Base-by-base conservation (phyloP, 2,329 filamentous ascomycete species). In the Colletotrichum endophyticum region DNA sequence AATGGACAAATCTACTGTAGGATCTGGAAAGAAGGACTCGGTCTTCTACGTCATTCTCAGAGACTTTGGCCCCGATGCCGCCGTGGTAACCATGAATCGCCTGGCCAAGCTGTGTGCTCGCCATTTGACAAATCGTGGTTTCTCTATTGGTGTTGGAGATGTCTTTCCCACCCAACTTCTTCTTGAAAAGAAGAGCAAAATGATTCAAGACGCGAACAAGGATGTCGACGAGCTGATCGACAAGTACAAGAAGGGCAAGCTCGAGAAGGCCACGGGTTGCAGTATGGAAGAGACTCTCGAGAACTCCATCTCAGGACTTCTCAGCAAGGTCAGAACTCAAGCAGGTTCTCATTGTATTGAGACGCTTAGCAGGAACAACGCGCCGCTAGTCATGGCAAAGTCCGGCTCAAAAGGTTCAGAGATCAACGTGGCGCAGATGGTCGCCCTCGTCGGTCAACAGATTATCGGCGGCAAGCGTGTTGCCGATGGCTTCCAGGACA, bases 371-470 rank as follows among this genome's bases (percentile, higher is more conserved):
- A 94, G 92, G 78, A 96, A 96, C 87, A 99, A 99, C 81, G 94
- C 97, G 0, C 96, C 97, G 8, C 89, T 99, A 78, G 94, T 98
- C 87, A 99, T 99, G 97, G 97, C 97, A 77, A 97, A 95, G 78
- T 99, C 95, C 15, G 97, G 97, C 66, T 99, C 96, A 70, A 99
- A 99, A 85, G 97, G 97, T 83, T 98, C 96, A 7, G 94, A 95
- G 81, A 98, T 99, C 88, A 99, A 99, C 89, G 97, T 99, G 39
- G 97, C 97, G 11, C 97, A 99, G 87, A 99, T 99, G 97, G 95
- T 99, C 83, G 96, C 97, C 73, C 93, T 96, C 75, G 97, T 99
- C 83, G 97, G 97, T 67, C 97, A 99, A 86, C 97, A 99, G 81
- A 98, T 99, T 91, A 99, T 99, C 81, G 95, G 95, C 76, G 95